Conservation (phyloP, 805 yeast genomes). For the Candida stauntonica region DNA sequence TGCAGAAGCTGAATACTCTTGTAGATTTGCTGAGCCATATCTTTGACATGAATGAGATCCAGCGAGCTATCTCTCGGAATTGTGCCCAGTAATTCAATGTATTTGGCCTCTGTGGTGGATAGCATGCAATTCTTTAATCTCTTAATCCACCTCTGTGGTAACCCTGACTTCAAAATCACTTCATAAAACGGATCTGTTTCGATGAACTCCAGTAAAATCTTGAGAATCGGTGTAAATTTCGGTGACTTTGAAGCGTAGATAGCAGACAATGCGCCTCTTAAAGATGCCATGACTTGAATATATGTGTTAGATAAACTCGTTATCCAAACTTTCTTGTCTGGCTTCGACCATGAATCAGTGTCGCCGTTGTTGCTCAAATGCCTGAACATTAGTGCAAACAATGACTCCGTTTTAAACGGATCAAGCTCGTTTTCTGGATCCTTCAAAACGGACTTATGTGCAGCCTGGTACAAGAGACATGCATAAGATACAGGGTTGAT, state of each 20-base stretch:
- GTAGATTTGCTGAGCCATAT: slow-evolving; percentile 51
- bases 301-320: slow-evolving; percentile 42
- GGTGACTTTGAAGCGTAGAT: slow-evolving; percentile 47
- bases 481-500: slow-evolving; percentile 47
- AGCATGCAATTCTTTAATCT: slow-evolving; percentile 33
- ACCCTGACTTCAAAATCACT: slow-evolving; percentile 32
- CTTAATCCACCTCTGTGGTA: slow-evolving; percentile 42
- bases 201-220: slow-evolving; percentile 45
- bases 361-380: slow-evolving; percentile 23
- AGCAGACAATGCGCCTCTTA: slow-evolving; percentile 39
- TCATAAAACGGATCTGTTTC: slow-evolving; percentile 43
- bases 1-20: slow-evolving; percentile 47
- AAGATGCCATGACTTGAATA: slow-evolving; percentile 40
- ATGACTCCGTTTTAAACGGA: slow-evolving; percentile 27
- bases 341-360: slow-evolving; percentile 34
- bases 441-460: slow-evolving; percentile 33
- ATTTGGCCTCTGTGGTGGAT: slow-evolving; percentile 40
- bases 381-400: slow-evolving; percentile 31
- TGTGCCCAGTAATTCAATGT: slow-evolving; percentile 37
- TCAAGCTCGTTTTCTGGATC: slow-evolving; percentile 27
- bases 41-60: slow-evolving; percentile 49
- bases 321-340: slow-evolving; percentile 50
- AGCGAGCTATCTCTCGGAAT: slow-evolving; percentile 60
- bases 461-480: slow-evolving; percentile 47
- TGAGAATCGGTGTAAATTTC: slow-evolving; percentile 49